A percentile compares a stretch with the other conserved stretches of the same genome.
Conservation (phyloP, 495 filamentous ascomycete genomes). For the Aspergillus funiculosus region DNA sequence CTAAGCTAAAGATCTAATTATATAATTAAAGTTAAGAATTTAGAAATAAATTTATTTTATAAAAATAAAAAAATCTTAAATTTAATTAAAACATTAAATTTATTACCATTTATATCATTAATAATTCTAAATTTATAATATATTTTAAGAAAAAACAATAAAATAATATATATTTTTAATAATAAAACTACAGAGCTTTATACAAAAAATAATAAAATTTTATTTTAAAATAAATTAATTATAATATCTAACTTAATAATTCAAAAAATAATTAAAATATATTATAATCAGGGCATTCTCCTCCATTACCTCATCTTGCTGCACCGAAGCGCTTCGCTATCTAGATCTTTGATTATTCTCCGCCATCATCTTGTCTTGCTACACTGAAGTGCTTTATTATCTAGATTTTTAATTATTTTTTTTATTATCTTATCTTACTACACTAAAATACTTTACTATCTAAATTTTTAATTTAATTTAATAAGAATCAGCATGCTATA, state of each 20-base stretch:
- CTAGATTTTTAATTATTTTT: no score
- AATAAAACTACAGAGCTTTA: not conserved
- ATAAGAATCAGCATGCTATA: no score
- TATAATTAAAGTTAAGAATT: slow-evolving; percentile 2
- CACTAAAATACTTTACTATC: no score
- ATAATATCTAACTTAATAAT: slow-evolving; percentile 7
- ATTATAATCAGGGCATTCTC: no score
- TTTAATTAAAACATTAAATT: slow-evolving; percentile 2
- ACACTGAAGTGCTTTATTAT: no score
- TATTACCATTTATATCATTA: slow-evolving; percentile 2
- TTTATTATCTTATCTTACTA: no score
- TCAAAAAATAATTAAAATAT: slow-evolving; percentile 1
- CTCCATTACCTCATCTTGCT: no score
- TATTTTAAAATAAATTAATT: slow-evolving; percentile 11
- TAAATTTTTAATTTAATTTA: no score
- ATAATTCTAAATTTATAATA: not conserved
- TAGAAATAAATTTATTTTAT: not conserved
- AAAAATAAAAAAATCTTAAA: not conserved
- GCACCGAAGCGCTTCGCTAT: no score
- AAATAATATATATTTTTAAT: slow-evolving; percentile 9
- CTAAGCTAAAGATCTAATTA: slow-evolving; percentile 1
- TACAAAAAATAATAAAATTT: slow-evolving; percentile 8
- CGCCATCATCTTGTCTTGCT: no score
- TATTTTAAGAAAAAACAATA: not conserved
- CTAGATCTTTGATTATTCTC: no score